These are phyloP conservation scores for Auriscalpium orientale DNA, from an alignment of 768 basidiomycete species.

Conservation along the genomic window DNA sequence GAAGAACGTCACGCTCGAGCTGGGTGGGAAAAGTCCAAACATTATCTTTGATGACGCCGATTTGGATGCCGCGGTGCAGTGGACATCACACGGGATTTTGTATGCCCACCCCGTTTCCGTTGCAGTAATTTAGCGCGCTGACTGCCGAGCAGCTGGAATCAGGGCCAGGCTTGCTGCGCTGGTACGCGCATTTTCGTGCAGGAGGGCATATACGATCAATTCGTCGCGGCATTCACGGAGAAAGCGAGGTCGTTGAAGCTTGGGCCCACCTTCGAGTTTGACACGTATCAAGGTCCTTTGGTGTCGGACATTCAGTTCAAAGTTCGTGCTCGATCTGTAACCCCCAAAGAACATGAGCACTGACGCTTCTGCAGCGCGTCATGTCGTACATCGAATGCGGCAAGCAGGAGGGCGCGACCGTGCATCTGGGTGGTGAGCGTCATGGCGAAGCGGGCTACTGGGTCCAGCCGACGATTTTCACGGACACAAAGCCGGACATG, in stretches of 20 bases:
- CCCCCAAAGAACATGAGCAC: no score
- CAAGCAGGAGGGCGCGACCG: conserved; percentile 49
- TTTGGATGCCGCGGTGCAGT: conserved; percentile 48
- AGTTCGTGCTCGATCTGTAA: conserved; percentile 23
- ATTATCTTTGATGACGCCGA: conserved; percentile 60
- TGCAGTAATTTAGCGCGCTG: neutral
- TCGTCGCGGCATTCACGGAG: conserved; percentile 51
- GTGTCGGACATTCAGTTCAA: conserved; percentile 71
- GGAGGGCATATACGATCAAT: conserved; percentile 69
- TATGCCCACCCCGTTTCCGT: conserved; percentile 22
- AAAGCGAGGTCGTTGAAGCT: conserved; percentile 49
- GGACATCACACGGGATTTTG: conserved; percentile 54
- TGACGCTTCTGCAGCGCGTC: conserved; percentile 35
- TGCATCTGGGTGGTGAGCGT: conserved; percentile 47
- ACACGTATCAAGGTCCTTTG: conserved; percentile 69
- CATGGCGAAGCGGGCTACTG: conserved; percentile 53
- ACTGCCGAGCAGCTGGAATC: conserved; percentile 44
- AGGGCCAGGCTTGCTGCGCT: conserved; percentile 74
- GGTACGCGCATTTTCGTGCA: conserved; percentile 82
- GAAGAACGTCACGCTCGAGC: conserved; percentile 63
- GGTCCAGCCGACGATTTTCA: conserved; percentile 57
- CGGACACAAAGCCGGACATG: conserved; percentile 48
- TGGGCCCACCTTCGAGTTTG: conserved; percentile 61
- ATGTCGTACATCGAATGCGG: conserved; percentile 56
- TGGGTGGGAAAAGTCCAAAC: conserved; percentile 58